A percentile compares a stretch with the other conserved stretches of the same genome.
Conservation (phyloP, 2,329 filamentous ascomycete species). For the Davidsoniella neocaledoniae region DNA sequence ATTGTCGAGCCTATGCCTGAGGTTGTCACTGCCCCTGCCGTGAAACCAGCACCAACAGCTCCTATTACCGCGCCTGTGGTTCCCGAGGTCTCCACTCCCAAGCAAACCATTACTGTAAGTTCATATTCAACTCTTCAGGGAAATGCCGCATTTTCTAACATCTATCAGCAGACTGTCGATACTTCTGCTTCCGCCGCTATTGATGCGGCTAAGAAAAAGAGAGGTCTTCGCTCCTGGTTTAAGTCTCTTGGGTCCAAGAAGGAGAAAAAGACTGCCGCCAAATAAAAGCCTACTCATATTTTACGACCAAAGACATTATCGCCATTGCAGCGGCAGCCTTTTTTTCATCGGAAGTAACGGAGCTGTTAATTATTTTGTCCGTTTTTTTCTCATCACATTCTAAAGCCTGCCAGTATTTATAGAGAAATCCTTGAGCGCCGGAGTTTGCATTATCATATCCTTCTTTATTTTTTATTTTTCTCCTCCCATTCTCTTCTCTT, state of each 20-base stretch:
- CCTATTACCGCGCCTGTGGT: background rate
- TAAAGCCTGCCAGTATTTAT: background rate
- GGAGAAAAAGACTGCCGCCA: conserved; percentile 1
- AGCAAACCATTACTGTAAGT: background rate
- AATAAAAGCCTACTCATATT: background rate
- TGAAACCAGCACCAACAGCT: background rate
- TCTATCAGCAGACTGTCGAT: background rate
- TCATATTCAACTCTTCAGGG: background rate
- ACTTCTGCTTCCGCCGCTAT: background rate
- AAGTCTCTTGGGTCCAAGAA: conserved; percentile 4
- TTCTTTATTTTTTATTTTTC: background rate
- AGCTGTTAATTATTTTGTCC: background rate
- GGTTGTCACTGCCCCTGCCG: background rate
- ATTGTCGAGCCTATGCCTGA: background rate
- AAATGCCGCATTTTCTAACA: background rate
- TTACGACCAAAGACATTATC: too few species aligned
- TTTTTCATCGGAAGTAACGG: conserved; percentile 1
- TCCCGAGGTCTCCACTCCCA: background rate
- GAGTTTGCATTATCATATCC: background rate
- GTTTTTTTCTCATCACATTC: background rate
- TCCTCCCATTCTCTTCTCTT: background rate
- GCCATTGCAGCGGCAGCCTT: background rate
- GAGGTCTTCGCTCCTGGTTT: background rate
- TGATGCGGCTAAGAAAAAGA: background rate
- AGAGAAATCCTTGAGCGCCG: background rate